Evolutionary conservation across 768 basidiomycete species (phyloP).

Genomic region (Trametes villosa): DNA sequence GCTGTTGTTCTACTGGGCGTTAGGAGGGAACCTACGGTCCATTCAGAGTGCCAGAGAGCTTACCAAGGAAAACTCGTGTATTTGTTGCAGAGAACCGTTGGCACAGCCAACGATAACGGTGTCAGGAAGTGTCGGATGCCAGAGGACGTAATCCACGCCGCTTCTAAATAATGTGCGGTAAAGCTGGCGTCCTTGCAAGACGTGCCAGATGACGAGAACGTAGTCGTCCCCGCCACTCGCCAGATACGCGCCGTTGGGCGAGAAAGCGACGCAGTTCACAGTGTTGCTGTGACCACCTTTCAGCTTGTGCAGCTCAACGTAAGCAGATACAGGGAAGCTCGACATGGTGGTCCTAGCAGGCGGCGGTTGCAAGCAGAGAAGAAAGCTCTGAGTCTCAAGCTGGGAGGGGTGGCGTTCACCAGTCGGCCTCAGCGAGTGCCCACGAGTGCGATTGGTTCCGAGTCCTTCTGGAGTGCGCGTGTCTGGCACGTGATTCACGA

Average conservation of each 20-base stretch:
- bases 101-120: background rate
- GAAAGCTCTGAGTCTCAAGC: too few species aligned
- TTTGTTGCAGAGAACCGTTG: background rate
- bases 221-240: slow-evolving; percentile 6
- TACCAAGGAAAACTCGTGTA: background rate
- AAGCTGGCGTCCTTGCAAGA: background rate
- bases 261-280: slow-evolving; percentile 1
- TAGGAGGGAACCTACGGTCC: background rate
- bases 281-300: slow-evolving; percentile 5
- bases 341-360: background rate
- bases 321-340: background rate
- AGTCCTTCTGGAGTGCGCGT: too few species aligned
- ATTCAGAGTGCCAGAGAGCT: background rate
- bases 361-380: too few species aligned
- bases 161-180: background rate
- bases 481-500: too few species aligned
- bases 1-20: background rate
- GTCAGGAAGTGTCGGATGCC: background rate
- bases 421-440: too few species aligned
- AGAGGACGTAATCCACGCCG: background rate
- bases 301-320: background rate
- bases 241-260: background rate
- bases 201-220: background rate
- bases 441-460: too few species aligned
- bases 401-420: too few species aligned